Evolutionary conservation across 371 early-diverging fungal genomes (phyloP).

Genomic region (Batkoa obscura): DNA sequence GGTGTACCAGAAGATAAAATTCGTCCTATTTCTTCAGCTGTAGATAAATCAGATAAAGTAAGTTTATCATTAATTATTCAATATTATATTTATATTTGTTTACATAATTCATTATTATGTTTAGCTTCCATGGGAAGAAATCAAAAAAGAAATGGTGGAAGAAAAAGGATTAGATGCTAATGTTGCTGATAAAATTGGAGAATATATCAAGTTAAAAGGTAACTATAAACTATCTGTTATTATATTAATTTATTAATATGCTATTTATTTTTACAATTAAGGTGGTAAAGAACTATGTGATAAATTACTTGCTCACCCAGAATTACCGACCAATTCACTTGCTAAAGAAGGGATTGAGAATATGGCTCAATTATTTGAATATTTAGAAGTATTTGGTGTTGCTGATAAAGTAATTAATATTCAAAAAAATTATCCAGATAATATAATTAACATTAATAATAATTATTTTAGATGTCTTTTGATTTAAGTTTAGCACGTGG

Average conservation of each 20-base stretch:
- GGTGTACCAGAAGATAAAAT: constrained; percentile 81
- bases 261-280: neutral
- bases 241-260: too few relatives aligned
- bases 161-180: constrained; percentile 67
- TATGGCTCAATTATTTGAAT: constrained; percentile 70
- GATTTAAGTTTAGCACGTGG: constrained; percentile 96
- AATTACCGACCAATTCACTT: constrained; percentile 36
- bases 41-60: constrained; percentile 96
- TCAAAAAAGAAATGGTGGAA: constrained; percentile 84
- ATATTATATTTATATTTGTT: neutral
- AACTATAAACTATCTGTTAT: neutral
- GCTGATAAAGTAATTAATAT: constrained; percentile 20
- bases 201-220: constrained; percentile 68
- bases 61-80: neutral
- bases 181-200: constrained; percentile 78
- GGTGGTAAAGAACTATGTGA: constrained; percentile 62
- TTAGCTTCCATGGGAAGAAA: constrained; percentile 77
- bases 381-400: constrained; percentile 67
- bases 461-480: constrained; percentile 41
- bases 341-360: constrained; percentile 79
- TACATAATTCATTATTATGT: neutral
- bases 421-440: too few relatives aligned
- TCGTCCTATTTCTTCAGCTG: constrained; percentile 87
- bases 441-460: neutral
- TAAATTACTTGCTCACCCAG: constrained; percentile 33